Evolutionary conservation across 2,329 filamentous ascomycete genomes (phyloP).

Genomic region (Exophiala phaeomuriformis): DNA sequence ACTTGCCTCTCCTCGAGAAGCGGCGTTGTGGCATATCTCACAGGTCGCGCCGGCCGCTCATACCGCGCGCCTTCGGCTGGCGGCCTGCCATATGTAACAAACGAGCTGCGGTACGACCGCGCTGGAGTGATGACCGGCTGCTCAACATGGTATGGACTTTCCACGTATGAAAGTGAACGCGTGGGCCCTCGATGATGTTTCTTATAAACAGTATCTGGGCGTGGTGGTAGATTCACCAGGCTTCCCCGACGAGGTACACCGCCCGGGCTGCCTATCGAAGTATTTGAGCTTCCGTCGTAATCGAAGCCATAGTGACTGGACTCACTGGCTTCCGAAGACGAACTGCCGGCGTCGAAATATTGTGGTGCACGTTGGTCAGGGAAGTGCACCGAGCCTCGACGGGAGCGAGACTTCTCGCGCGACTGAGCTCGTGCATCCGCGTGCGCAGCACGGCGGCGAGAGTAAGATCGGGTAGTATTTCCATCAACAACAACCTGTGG

Average conservation of each 20-base stretch:
- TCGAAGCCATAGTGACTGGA: conserved; percentile 18
- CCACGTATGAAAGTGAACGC: conserved; percentile 14
- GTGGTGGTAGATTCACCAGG: conserved; percentile 7
- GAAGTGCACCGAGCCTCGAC: conserved; percentile 15
- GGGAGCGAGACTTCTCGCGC: conserved; percentile 13
- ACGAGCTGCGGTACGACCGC: conserved; percentile 5
- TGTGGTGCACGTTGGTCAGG: conserved; percentile 16
- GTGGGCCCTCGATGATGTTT: conserved; percentile 14
- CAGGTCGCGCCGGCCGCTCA: conserved; percentile 10
- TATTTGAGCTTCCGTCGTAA: conserved; percentile 19
- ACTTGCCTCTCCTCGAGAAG: conserved; percentile 17
- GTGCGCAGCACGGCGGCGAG: conserved; percentile 9
- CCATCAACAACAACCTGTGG: conserved; percentile 12
- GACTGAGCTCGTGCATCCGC: conserved; percentile 5
- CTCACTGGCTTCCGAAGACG: conserved; percentile 19
- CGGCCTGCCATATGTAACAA: conserved; percentile 4
- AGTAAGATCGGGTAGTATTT: conserved; percentile 15
- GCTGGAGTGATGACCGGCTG: conserved; percentile 6
- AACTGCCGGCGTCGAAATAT: conserved; percentile 13
- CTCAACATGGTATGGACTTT: conserved; percentile 15
- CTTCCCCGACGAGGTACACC: conserved; percentile 20
- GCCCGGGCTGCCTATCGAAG: conserved; percentile 14
- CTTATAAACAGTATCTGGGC: conserved; percentile 16
- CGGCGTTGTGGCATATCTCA: conserved; percentile 9
- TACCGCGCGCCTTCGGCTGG: conserved; percentile 8